Percentiles rank a stretch among this genome's conserved stretches.
These are phyloP conservation scores for Cladophialophora chaetospira DNA, from an alignment of 2,329 filamentous ascomycete species.

Conservation along the genomic window DNA sequence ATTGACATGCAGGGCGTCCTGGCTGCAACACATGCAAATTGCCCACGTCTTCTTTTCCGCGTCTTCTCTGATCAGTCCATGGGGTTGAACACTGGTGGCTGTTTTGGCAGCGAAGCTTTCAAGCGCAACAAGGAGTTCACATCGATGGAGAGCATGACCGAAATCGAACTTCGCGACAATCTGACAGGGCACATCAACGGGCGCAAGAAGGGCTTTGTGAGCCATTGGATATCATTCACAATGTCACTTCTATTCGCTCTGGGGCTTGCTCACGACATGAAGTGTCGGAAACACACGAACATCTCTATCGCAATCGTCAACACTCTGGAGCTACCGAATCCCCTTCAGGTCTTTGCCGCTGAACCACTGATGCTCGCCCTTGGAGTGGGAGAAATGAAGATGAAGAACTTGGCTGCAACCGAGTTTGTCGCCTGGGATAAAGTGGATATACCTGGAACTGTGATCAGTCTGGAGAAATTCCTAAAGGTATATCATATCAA, in stretches of 20 bases:
- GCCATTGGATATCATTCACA: conserved; percentile 13
- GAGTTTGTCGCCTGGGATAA: not conserved
- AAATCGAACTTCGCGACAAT: conserved; percentile 2
- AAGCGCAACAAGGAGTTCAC: not conserved
- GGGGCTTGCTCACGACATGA: not conserved
- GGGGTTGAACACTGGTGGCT: not conserved
- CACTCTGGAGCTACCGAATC: not conserved
- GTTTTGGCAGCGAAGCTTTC: conserved; percentile 3
- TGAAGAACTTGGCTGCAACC: not conserved
- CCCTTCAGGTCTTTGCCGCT: not conserved
- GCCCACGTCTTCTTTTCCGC: not conserved
- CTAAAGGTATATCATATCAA: not conserved
- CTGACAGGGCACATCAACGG: not conserved
- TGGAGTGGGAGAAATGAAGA: not conserved
- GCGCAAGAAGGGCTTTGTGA: not conserved
- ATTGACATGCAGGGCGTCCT: not conserved
- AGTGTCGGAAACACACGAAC: not conserved
- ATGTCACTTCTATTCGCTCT: conserved; percentile 1
- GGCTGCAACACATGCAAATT: not conserved
- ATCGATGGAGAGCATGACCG: conserved; percentile 5
- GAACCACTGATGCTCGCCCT: not conserved
- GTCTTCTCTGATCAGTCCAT: not conserved
- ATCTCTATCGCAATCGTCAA: not conserved
- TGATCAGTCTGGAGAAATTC: not conserved
- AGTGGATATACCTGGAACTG: not conserved